phyloP scores from a whole-genome alignment of 2,329 filamentous ascomycete genomes.

The Elsinoe australis region DNA sequence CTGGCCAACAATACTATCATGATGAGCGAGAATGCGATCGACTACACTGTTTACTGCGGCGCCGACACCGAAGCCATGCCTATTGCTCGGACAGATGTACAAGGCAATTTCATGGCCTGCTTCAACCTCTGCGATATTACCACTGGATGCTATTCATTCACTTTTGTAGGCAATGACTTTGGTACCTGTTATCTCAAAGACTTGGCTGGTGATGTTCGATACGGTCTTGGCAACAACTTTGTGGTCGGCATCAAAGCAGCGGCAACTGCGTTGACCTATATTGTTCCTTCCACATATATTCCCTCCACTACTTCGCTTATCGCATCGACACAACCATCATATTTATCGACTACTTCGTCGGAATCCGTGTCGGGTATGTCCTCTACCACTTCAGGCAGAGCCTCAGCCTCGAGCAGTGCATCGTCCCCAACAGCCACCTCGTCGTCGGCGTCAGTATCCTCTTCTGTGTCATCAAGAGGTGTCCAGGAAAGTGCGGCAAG shows the following conservation, averaged over 20 bases:
- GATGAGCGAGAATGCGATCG: constrained; percentile 18
- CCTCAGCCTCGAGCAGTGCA: not conserved
- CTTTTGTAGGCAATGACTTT: constrained; percentile 17
- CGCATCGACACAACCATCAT: constrained; percentile 15
- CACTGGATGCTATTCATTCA: constrained; percentile 18
- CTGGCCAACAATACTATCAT: constrained; percentile 16
- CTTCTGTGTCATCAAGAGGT: too few species aligned
- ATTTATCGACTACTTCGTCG: constrained; percentile 18
- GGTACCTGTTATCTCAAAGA: constrained; percentile 21
- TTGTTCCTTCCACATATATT: constrained; percentile 13
- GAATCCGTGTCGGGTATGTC: constrained; percentile 10
- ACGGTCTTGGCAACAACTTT: constrained; percentile 15
- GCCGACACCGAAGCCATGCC: constrained; percentile 17
- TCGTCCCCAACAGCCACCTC: constrained; percentile 8
- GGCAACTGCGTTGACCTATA: constrained; percentile 13
- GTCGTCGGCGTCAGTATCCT: too few species aligned
- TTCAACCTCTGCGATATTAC: constrained; percentile 21
- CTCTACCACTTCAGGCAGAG: not conserved
- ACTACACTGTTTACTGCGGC: constrained; percentile 21
- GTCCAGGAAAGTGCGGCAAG: too few species aligned
- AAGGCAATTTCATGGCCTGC: constrained; percentile 21
- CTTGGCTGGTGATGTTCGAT: not conserved
- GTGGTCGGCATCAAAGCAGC: constrained; percentile 17
- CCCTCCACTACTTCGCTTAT: constrained; percentile 12
- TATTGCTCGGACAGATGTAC: not conserved